Base-by-base conservation (phyloP, 495 filamentous ascomycete species). In the Entonaema liquescens region DNA sequence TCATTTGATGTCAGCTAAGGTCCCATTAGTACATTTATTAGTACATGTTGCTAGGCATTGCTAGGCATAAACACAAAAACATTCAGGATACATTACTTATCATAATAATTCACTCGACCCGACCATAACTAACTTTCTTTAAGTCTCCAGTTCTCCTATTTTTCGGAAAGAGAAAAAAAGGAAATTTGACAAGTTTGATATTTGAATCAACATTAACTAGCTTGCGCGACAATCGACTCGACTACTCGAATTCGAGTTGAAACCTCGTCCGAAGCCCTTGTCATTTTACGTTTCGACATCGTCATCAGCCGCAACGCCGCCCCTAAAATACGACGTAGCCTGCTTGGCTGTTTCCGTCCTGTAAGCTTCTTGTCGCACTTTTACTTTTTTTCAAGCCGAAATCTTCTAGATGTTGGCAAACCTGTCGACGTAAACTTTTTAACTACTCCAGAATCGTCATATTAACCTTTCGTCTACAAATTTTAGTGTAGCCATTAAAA, bases 271-370 rank as follows among this genome's bases (percentile, higher is more conserved):
- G 8, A 53, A 15, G 23, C 65, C 65, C 11, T 60, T 52, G 38
- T 62, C 50, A 42, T 23, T 26, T 49, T 38, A 36, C 35, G 44
- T 44, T 58, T 65, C 60, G 53, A 68, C 47, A 65, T 57, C 29
- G 54, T 52, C 63, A 65, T 73, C 70, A 73, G 65, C 65, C 56
- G 60, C 70, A 68, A 60, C 54, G 56, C 52, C 50, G 65, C 65
- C 65, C 70, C 65, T 73, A 68, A 61, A 68, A 56, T 62, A 68
- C 70, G 55, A 73, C 65, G 7, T 28, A 73, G 61, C 65, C 70
- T 61, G 58, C 61, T 68, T 73, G 70, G 65, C 65, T 68, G 70
- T 68, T 65, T 65, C 64, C 26, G 11, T 49, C 58, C 55, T 19
- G 26, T 60, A 67, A 68, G 64, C 59, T 62, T 56, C 53, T 5